These are phyloP conservation scores for Termitomyces heimii DNA, from an alignment of 768 basidiomycete genomes.

Conservation along the genomic window DNA sequence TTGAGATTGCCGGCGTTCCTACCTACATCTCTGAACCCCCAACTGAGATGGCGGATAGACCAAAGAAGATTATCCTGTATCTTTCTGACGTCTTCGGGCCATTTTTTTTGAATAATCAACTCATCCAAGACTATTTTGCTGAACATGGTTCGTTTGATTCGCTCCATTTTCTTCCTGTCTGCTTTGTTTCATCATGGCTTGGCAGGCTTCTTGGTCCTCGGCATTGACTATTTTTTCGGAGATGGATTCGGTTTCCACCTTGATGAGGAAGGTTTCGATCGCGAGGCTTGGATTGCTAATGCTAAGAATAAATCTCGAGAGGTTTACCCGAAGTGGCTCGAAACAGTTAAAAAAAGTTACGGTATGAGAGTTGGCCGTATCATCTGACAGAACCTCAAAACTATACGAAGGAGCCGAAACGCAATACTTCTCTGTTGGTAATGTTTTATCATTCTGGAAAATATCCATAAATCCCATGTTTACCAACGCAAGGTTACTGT, in stretches of 20 bases:
- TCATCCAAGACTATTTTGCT: conserved; percentile 62
- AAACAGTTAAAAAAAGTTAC: conserved; percentile 40
- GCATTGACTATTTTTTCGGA: conserved; percentile 61
- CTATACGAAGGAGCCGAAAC: conserved; percentile 19
- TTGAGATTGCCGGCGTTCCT: conserved; percentile 34
- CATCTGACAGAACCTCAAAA: not conserved
- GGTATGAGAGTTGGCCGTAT: conserved; percentile 23
- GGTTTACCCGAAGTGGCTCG: conserved; percentile 44
- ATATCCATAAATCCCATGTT: not conserved
- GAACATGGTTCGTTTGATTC: conserved; percentile 36
- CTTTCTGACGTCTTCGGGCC: conserved; percentile 58
- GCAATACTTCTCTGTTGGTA: conserved; percentile 42
- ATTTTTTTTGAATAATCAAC: conserved; percentile 49
- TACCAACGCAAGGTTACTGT: conserved; percentile 40
- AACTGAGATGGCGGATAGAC: conserved; percentile 2
- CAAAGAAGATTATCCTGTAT: conserved; percentile 47
- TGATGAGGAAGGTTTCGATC: conserved; percentile 30
- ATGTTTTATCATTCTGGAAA: conserved; percentile 4
- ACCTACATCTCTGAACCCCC: conserved; percentile 53
- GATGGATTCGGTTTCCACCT: conserved; percentile 40
- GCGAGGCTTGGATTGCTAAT: conserved; percentile 35
- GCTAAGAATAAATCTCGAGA: conserved; percentile 28
- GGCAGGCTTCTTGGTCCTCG: conserved; percentile 52
- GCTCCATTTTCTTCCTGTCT: not conserved
- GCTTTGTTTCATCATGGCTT: not conserved